Conservation (phyloP, 169 alveolate species). For the Fabrea salina region DNA sequence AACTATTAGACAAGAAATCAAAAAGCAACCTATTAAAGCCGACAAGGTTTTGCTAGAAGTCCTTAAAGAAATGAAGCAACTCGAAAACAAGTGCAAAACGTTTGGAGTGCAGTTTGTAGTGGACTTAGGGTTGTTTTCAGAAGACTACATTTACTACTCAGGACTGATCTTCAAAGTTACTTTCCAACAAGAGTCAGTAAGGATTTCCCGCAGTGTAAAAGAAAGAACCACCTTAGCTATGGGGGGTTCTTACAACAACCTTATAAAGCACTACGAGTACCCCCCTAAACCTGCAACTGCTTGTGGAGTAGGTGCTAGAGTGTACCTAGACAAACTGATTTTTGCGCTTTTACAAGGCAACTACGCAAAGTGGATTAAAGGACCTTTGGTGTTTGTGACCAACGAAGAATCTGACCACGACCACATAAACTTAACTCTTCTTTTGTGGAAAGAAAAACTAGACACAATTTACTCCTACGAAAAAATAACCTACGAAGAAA, state of each 20-base stretch:
- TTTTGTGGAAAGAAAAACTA: conserved; percentile 1
- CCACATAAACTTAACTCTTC: not conserved
- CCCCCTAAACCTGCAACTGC: not conserved
- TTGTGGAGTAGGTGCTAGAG: not conserved
- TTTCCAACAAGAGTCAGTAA: not conserved
- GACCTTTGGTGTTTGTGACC: conserved; percentile 9
- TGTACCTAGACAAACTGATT: not conserved
- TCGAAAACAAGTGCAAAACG: not conserved
- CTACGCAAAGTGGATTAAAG: not conserved
- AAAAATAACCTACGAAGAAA: not conserved
- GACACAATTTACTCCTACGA: conserved; percentile 11
- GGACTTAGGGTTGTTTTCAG: not conserved
- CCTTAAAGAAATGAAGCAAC: not conserved
- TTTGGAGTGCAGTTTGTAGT: not conserved
- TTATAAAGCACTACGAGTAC: not conserved
- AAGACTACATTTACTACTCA: conserved; percentile 14
- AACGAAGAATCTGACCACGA: not conserved
- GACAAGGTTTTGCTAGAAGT: not conserved
- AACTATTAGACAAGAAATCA: not conserved
- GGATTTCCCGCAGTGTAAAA: not conserved
- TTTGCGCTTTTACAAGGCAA: not conserved
- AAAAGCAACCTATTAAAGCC: not conserved
- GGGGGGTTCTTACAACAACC: conserved; percentile 33
- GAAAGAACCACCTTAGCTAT: conserved; percentile 1
- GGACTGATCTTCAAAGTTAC: conserved; percentile 2